Percentiles rank a stretch among this genome's conserved stretches.
Conservation (phyloP, 352 stramenopile species). For the Phytophthora pseudosyringae region DNA sequence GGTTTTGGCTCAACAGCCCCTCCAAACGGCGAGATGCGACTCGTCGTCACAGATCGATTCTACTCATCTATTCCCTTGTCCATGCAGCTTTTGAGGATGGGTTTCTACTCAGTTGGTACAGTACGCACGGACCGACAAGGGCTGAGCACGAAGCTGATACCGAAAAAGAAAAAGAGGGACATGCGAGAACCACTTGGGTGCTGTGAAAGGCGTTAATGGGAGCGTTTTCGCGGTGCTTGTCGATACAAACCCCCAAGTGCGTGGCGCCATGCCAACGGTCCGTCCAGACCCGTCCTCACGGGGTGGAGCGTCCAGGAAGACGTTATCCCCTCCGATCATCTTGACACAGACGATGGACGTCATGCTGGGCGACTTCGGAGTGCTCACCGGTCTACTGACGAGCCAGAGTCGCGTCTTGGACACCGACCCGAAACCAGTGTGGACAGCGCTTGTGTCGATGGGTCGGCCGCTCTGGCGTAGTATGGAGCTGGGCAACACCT, state of each 20-base stretch:
- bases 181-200: too few species aligned
- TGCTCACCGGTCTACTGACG: neutral
- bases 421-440: neutral
- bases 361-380: neutral
- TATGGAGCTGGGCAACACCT: neutral
- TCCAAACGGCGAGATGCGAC: conserved; percentile 1
- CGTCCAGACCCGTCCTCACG: neutral
- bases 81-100: conserved; percentile 20
- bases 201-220: neutral
- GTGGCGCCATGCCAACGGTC: too few species aligned
- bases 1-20: conserved; percentile 9
- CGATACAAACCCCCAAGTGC: neutral
- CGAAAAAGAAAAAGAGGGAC: conserved; percentile 19
- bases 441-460: conserved; percentile 2
- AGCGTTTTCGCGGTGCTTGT: neutral
- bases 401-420: conserved; percentile 2
- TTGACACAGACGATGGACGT: conserved; percentile 41
- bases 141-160: conserved; percentile 13
- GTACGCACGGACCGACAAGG: conserved; percentile 13
- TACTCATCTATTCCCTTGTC: conserved; percentile 14
- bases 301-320: too few species aligned
- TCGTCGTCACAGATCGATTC: conserved; percentile 18
- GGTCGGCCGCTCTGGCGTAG: neutral
- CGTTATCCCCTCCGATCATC: conserved; percentile 69
- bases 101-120: conserved; percentile 22